A percentile compares a stretch with the other conserved stretches of the same genome.
These are phyloP conservation scores for Hypsizygus ulmarius DNA, from an alignment of 1,284 basidiomycete genomes.

Conservation along the genomic window DNA sequence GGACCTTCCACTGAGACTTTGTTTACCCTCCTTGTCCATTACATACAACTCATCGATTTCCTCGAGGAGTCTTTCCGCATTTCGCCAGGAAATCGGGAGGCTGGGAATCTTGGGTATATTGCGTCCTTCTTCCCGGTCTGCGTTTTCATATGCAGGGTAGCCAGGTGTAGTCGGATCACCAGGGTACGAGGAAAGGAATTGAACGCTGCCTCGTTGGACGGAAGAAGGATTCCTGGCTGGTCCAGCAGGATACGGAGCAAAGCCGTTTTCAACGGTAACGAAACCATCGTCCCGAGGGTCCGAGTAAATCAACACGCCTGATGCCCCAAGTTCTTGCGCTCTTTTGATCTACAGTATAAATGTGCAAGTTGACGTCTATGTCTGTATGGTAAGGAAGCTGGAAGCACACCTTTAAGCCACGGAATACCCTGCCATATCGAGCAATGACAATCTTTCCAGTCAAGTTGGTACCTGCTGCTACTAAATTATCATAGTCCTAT, in stretches of 20 bases:
- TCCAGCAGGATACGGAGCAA: conserved; percentile 77
- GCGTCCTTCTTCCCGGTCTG: conserved; percentile 62
- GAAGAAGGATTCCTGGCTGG: conserved; percentile 84
- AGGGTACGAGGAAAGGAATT: conserved; percentile 80
- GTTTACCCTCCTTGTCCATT: conserved; percentile 29
- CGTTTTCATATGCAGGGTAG: conserved; percentile 83
- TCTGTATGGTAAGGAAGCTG: neutral
- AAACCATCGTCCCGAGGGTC: conserved; percentile 89
- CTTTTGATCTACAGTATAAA: conserved; percentile 57
- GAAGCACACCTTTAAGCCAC: conserved; percentile 72
- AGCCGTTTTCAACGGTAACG: conserved; percentile 78
- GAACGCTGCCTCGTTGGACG: conserved; percentile 86
- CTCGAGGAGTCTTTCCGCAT: conserved; percentile 59
- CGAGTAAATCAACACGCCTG: conserved; percentile 76
- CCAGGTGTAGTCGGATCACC: conserved; percentile 88
- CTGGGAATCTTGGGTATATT: conserved; percentile 86
- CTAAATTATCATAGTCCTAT: conserved; percentile 67
- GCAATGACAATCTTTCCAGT: conserved; percentile 81
- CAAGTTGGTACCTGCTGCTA: conserved; percentile 64
- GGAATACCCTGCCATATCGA: conserved; percentile 80
- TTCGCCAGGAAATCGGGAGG: conserved; percentile 72
- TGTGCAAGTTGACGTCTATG: neutral
- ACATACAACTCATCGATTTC: conserved; percentile 47
- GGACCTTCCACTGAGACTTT: conserved; percentile 44
- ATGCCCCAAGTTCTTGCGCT: conserved; percentile 82